Evolutionary conservation across 2,329 filamentous ascomycete genomes (phyloP).

Genomic region (Curvularia lunata): DNA sequence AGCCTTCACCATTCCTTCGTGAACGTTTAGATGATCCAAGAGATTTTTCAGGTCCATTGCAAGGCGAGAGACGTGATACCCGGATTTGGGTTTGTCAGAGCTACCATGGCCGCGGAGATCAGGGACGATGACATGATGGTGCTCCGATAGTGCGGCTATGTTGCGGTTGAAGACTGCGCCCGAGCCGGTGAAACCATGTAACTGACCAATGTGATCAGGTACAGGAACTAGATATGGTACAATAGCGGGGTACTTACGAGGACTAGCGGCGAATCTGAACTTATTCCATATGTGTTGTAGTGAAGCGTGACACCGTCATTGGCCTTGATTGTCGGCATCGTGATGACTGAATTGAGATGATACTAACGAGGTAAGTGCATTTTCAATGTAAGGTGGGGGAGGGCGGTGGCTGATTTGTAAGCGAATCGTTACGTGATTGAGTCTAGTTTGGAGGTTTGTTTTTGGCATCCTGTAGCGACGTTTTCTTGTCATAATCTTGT

Average conservation of each 20-base stretch:
- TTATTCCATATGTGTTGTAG: constrained; percentile 21
- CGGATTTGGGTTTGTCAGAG: constrained; percentile 32
- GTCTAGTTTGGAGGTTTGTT: not conserved
- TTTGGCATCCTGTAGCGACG: too few species aligned
- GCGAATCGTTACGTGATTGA: not conserved
- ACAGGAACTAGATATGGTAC: not conserved
- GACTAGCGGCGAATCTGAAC: constrained; percentile 17
- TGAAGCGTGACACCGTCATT: constrained; percentile 25
- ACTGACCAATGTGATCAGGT: constrained; percentile 14
- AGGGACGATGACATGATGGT: constrained; percentile 24
- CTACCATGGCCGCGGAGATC: constrained; percentile 37
- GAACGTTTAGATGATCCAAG: constrained; percentile 25
- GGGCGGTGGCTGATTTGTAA: not conserved
- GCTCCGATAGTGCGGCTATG: constrained; percentile 12
- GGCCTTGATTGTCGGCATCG: constrained; percentile 23
- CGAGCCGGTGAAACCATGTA: constrained; percentile 39
- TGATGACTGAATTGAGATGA: not conserved
- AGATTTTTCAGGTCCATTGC: constrained; percentile 37
- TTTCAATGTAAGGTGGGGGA: not conserved
- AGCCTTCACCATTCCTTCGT: constrained; percentile 13
- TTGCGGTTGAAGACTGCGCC: constrained; percentile 31
- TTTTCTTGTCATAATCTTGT: too few species aligned
- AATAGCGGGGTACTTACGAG: constrained; percentile 12
- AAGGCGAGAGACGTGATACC: constrained; percentile 38
- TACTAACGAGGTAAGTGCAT: not conserved